Base-by-base conservation (phyloP, 1,139 yeast species). In the Lodderomyces oxycetoniae region DNA sequence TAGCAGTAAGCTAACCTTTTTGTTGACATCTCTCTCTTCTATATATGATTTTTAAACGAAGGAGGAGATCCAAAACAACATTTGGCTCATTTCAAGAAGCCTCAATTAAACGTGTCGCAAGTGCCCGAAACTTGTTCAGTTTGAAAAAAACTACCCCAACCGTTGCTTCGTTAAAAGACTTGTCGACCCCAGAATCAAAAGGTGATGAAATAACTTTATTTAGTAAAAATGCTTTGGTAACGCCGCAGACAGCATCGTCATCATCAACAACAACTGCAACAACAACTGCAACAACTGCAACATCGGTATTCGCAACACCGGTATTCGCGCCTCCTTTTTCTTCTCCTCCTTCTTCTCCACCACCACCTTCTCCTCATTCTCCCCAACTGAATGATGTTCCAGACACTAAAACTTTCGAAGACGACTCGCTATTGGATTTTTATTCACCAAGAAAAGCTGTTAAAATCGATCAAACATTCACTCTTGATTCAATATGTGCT, bases 381-480 rank as follows among this genome's bases (percentile, higher is more conserved):
- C 22, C 22, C 7, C 22, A 7, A 19, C 22, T 19, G 22, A 10
- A 19, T 7, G 9, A 7, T 7, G 10, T 19, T 7, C 22, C 22
- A 19, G 22, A 19, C 10, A 19, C 10, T 10, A 19, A 19, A 2
- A 36, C 36, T 17, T 33, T 34, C 23, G 39, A 39, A 35, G 34
- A 28, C 20, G 35, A 36, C 9, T 31, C 35, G 3, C 16, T 32
- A 19, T 17, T 24, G 11, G 34, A 21, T 12, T 23, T 32, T 11
- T 31, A 36, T 7, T 24, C 38, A 14, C 37, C 35, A 4, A 28
- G 31, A 11, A 34, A 29, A 29, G 15, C 26, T 14, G 26, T 29
- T 15, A 3, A 20, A 9, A 29, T 21, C 4, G 16, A 29, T 10
- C 14, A 29, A 9, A 10, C 10, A 4, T 10, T 15, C 9, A 17